These are phyloP conservation scores for Desmodesmus armatus DNA, from an alignment of 139 green algal species.

Conservation along the genomic window DNA sequence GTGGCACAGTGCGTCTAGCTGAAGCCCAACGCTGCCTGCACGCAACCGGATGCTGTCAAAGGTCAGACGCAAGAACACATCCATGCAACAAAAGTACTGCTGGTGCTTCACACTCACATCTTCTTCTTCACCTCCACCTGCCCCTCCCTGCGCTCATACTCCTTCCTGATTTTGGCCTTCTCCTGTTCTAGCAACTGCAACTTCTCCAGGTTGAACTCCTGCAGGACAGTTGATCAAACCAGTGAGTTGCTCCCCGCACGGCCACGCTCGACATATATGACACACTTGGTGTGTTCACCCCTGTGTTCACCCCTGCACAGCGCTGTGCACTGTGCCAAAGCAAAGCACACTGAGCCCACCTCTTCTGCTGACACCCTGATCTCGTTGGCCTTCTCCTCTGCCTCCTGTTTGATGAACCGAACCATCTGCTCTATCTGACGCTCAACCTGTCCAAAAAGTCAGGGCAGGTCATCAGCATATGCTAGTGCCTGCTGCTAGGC, in stretches of 20 bases:
- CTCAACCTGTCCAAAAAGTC: constrained; percentile 70
- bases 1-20: no score
- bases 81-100: background rate
- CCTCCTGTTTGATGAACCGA: constrained; percentile 98
- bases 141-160: constrained; percentile 95
- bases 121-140: constrained; percentile 98
- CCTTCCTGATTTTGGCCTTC: constrained; percentile 94
- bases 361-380: constrained; percentile 97
- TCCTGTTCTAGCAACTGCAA: constrained; percentile 97
- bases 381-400: constrained; percentile 98
- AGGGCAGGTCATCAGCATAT: background rate
- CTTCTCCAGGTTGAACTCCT: constrained; percentile 99
- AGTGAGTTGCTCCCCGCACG: no score
- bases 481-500: background rate
- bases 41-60: background rate
- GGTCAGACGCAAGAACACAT: background rate
- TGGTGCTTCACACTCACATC: constrained; percentile 83
- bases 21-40: background rate
- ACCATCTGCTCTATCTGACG: constrained; percentile 97
- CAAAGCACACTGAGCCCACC: constrained; percentile 62
- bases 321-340: background rate
- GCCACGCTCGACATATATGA: no score
- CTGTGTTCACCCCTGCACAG: background rate
- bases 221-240: constrained; percentile 15
- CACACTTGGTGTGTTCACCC: background rate